Base-by-base conservation (phyloP, 768 basidiomycete genomes). In the Trametes cingulata region DNA sequence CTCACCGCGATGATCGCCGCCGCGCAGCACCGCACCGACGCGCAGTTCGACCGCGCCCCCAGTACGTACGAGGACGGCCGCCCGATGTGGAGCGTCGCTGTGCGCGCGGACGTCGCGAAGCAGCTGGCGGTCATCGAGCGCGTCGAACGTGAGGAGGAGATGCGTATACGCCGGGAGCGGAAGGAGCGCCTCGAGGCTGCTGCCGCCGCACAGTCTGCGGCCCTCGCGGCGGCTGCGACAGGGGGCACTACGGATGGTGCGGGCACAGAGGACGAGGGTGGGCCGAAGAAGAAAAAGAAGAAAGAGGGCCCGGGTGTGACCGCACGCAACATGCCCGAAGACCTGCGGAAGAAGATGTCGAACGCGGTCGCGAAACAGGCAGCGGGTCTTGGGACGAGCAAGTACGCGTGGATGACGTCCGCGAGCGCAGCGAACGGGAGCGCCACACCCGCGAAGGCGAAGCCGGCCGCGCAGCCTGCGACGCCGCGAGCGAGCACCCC, bases 281-380 rank as follows among this genome's bases (percentile, higher is more conserved):
- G 78, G 36, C 82, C 81, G 50, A 86, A 87, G 75, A 91, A 91
- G 72, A 81, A 81, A 75, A 83, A 88, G 73, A 92, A 91, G 72
- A 87, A 88, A 70, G 91, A 92, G 33, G 89, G 89, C 0, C 90
- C 91, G 0, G 89, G 91, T 12, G 88, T 92, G 12, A 90, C 90
- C 0, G 91, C 92, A 55, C 78, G 89, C 57, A 94, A 93, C 69
- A 92, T 95, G 90, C 88, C 87, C 6, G 93, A 94, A 73, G 93
- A 95, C 66, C 89, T 93, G 67, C 79, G 87, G 65, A 95, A 95
- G 80, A 93, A 92, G 71, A 86, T 95, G 86, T 90, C 88, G 35
- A 93, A 96, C 71, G 89, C 89, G 22, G 90, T 91, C 6, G 93
- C 93, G 22, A 88, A 86, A 64, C 91, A 92, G 70, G 91, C 91